Evolutionary conservation across 2,329 filamentous ascomycete species (phyloP), one percentile per base, ranked within the genome.

Genomic region (Byssothecium circinans): DNA sequence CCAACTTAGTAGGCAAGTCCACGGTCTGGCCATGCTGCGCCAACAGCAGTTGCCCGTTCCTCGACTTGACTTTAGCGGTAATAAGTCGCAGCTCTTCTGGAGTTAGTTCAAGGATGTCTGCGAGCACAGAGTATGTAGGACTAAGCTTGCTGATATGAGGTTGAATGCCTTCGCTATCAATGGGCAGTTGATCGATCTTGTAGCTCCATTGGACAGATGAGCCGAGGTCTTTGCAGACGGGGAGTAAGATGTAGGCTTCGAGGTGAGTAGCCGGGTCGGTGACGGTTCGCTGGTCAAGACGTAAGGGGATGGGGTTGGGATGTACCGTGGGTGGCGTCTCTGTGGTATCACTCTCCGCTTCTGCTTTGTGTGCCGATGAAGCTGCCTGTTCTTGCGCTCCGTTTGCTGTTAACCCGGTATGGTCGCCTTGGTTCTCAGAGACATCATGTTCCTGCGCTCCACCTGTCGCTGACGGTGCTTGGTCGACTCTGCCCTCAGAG

Each of bases 211-310:
- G 42, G 25, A 55, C 34, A 19, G 20, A 11, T 18, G 25, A 8
- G 1, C 34, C 12, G 25, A 40, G 3, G 4, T 52, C 39, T 15
- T 53, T 43, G 8, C 22, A 44, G 15, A 46, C 8, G 1, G 54
- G 49, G 2, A 42, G 51, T 10, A 62, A 45, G 32, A 58, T 50
- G 41, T 55, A 60, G 10, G 57, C 57, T 44, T 60, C 56, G 0
- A 57, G 23, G 20, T 49, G 37, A 2, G 45, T 5, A 11, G 30
- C n/a, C n/a, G 36, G 7, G n/a, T 57, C 52, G 1, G 56, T 18
- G 23, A 43, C 19, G 14, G 34, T 19, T 3, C 15, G 25, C 3
- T 18, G 4, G 35, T 7, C 4, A 22, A 18, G 19, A 37, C 11
- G 18, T 5, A 22, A 4, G 14, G 19, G 7, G 38, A 17, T 23